Conservation (phyloP, 305 asterid species). For the Rubia occidens region DNA sequence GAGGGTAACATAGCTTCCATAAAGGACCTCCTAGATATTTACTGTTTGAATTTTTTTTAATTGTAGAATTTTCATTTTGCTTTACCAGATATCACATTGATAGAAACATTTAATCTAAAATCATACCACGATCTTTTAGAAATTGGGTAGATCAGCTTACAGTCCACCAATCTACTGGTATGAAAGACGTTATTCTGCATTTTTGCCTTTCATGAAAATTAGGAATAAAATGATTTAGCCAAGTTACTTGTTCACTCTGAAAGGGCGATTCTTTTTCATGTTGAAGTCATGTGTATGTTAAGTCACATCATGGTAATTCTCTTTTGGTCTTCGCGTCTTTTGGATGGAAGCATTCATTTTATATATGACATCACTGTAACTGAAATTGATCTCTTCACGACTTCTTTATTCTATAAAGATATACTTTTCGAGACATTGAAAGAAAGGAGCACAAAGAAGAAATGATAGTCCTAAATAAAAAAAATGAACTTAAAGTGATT, state of each 20-base stretch:
- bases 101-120: neutral
- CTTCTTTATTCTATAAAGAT: neutral
- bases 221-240: neutral
- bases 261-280: neutral
- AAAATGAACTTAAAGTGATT: neutral
- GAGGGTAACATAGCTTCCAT: neutral
- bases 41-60: neutral
- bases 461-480: neutral
- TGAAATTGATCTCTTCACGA: neutral
- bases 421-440: neutral
- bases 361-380: neutral
- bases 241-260: neutral
- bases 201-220: neutral
- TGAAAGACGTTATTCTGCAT: neutral
- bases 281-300: neutral
- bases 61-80: neutral
- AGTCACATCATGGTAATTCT: neutral
- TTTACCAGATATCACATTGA: neutral
- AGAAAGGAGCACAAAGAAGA: neutral
- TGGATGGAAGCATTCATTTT: neutral
- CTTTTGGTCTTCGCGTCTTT: neutral
- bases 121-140: neutral
- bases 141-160: neutral
- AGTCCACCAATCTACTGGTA: neutral
- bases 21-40: neutral